A percentile compares a stretch with the other conserved stretches of the same genome.
These are phyloP conservation scores for Ceratocystis colombiana DNA, from an alignment of 2,329 filamentous ascomycete species.

Conservation along the genomic window DNA sequence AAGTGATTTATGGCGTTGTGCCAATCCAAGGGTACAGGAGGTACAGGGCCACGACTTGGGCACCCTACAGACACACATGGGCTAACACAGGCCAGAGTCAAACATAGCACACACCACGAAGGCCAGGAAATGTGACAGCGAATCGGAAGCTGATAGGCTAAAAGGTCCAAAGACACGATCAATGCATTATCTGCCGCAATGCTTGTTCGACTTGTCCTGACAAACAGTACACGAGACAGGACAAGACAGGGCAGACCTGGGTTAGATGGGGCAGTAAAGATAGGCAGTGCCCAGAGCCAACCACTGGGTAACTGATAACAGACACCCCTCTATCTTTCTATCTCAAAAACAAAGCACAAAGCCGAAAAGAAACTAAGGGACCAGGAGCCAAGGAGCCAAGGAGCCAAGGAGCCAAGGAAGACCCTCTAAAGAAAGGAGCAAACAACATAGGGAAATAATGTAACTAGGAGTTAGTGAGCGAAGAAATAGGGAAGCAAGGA, in stretches of 20 bases:
- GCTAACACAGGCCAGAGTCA: not conserved
- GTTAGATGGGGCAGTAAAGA: no score
- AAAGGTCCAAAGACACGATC: not conserved
- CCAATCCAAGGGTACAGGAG: not conserved
- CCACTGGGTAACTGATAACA: no score
- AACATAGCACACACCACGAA: not conserved
- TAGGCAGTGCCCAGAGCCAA: no score
- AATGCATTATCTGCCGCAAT: constrained; percentile 2
- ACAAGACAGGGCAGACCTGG: not conserved
- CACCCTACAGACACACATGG: not conserved
- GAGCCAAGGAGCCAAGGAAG: not conserved
- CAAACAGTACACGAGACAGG: not conserved
- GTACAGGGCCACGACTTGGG: not conserved
- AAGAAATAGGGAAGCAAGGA: not conserved
- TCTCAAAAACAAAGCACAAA: no score
- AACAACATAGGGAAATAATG: not conserved
- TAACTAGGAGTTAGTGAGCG: not conserved
- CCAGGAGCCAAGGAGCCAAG: not conserved
- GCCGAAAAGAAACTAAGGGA: not conserved
- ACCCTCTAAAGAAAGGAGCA: not conserved
- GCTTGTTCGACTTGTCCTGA: not conserved
- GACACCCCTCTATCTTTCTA: no score
- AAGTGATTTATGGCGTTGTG: constrained; percentile 4
- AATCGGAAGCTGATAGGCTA: not conserved
- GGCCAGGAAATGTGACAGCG: not conserved